Percentiles rank a stretch among this genome's conserved stretches.
These are phyloP conservation scores for Aspergillus leporis DNA, from an alignment of 495 filamentous ascomycete species.

Conservation along the genomic window DNA sequence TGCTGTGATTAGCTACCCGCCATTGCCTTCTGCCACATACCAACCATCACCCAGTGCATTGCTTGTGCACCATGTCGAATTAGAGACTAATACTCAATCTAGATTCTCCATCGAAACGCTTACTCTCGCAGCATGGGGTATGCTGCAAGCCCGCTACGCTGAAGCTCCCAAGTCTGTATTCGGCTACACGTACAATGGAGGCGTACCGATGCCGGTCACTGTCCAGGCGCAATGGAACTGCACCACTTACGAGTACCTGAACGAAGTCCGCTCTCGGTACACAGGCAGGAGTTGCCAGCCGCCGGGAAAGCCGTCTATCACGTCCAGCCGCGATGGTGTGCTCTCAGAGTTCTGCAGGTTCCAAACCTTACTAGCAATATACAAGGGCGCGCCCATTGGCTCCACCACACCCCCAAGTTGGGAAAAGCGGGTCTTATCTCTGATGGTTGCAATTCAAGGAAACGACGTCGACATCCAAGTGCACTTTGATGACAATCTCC, in stretches of 20 bases:
- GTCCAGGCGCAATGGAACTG: too few species aligned
- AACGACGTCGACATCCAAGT: constrained; percentile 10
- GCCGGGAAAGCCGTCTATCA: too few species aligned
- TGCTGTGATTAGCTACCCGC: constrained; percentile 37
- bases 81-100: constrained; percentile 21
- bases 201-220: constrained; percentile 42
- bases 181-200: constrained; percentile 50
- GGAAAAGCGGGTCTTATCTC: too few species aligned
- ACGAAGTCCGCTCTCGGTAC: too few species aligned
- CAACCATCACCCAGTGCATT: constrained; percentile 23
- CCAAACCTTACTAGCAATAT: too few species aligned
- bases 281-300: too few species aligned
- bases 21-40: constrained; percentile 45
- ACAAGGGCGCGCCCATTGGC: constrained; percentile 35
- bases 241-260: too few species aligned
- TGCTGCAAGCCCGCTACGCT: constrained; percentile 40
- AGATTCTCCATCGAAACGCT: constrained; percentile 22
- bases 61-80: constrained; percentile 9
- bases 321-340: too few species aligned
- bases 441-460: background rate
- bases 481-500: constrained; percentile 19
- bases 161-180: constrained; percentile 36
- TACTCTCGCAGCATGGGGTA: constrained; percentile 39
- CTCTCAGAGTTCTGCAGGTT: too few species aligned
- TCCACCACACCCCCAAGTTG: too few species aligned